Base-by-base conservation (phyloP, 768 basidiomycete species). In the Megacollybia marginata region DNA sequence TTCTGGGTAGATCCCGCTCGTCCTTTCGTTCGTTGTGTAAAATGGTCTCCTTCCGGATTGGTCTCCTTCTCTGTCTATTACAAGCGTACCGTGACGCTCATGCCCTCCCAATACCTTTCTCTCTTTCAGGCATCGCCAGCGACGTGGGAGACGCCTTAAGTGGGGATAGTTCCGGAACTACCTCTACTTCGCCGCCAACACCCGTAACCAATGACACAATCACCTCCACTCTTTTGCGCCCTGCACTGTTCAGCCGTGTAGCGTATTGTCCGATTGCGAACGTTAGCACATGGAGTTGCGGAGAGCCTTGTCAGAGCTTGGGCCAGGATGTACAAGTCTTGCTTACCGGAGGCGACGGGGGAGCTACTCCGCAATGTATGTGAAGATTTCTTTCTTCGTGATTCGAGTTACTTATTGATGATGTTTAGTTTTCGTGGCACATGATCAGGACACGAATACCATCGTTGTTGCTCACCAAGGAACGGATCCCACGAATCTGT, bases 391-490 rank as follows among this genome's bases (percentile, higher is more conserved):
- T 15, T 44, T 15, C 23, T 44, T 16, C 23, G 38, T n/a, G n/a
- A n/a, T 15, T 40, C 15, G 38, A 13, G 38, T 3, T 8, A 40
- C 12, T 31, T 5, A 16, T 4, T 31, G 12, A 28, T 52, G 42
- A 46, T 42, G 11, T 35, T 46, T 46, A 69, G 68, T 64, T 51
- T 70, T 62, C 49, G 61, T 73, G 42, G 72, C 69, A 1, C 63
- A 68, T 54, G 67, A 72, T 48, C 59, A 57, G 5, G 49, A 57
- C 2, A 57, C 57, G 7, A 49, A 67, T 28, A 63, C 60, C 20
- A 59, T 74, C 49, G 65, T 72, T 32, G 68, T 74, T 12, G 69
- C 70, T 16, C 72, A 74, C 49, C 61, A 73, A 47, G 72, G 71
- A 15, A 73, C 72, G 10, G 57, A 71, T 38, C 53, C 63, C 12